These are phyloP conservation scores for Phytopythium aichiense DNA, from an alignment of 352 stramenopile species.

Conservation along the genomic window DNA sequence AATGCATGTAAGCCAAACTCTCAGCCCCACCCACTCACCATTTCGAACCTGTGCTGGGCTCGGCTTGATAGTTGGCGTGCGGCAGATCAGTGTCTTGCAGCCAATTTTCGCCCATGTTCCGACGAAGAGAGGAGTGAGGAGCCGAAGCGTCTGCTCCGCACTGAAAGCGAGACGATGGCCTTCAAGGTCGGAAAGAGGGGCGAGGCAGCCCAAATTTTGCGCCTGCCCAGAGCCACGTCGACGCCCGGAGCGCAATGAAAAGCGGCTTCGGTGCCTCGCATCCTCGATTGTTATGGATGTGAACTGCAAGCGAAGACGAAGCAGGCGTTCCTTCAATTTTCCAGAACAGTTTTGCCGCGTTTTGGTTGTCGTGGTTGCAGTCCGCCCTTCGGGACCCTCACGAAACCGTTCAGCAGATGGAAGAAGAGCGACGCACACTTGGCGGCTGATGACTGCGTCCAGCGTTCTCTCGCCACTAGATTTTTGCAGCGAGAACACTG, in stretches of 20 bases:
- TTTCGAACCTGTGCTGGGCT: background rate
- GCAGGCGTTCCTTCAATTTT: background rate
- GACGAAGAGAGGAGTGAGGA: background rate
- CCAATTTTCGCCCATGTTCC: background rate
- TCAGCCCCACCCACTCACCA: background rate
- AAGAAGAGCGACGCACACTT: background rate
- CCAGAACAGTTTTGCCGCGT: background rate
- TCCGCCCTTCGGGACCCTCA: background rate
- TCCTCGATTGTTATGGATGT: background rate
- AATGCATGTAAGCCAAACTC: background rate
- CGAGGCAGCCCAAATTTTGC: constrained; percentile 1
- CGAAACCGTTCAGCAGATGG: too few relatives aligned
- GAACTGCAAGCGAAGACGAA: background rate
- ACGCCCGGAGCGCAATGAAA: background rate
- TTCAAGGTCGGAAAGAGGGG: background rate
- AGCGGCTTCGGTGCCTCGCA: background rate
- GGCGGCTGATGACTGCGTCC: background rate
- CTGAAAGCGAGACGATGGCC: background rate
- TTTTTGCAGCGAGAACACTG: background rate
- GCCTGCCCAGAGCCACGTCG: background rate
- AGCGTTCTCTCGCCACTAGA: background rate
- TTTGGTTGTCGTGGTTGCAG: constrained; percentile 1
- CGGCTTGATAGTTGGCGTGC: background rate
- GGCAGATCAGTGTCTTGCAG: background rate
- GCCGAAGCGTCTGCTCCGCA: background rate